These are phyloP conservation scores for Claviceps cyperi DNA, from an alignment of 2,329 filamentous ascomycete genomes.

Conservation along the genomic window DNA sequence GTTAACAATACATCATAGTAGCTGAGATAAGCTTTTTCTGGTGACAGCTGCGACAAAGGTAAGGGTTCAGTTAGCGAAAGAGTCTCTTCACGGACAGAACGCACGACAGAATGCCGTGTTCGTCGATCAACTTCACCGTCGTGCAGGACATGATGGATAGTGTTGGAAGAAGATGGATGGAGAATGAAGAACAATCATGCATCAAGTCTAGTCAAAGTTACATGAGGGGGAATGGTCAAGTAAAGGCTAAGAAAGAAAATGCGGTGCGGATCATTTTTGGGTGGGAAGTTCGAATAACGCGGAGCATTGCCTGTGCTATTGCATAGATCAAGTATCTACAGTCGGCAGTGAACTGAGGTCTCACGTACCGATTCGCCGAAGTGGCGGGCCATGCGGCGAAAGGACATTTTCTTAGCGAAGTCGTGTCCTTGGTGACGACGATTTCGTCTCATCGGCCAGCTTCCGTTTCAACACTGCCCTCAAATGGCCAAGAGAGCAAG, in stretches of 20 bases:
- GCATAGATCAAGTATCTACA: neutral
- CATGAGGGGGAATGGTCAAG: too few species aligned
- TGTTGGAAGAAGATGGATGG: too few species aligned
- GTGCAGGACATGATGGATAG: too few species aligned
- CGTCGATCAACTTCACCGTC: neutral
- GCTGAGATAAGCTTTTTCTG: conserved; percentile 24
- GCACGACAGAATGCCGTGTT: neutral
- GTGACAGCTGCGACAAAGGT: conserved; percentile 29
- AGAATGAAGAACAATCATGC: too few species aligned
- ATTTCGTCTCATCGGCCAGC: conserved; percentile 1
- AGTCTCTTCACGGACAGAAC: neutral
- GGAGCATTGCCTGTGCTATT: neutral
- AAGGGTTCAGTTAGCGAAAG: neutral
- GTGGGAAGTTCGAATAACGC: neutral
- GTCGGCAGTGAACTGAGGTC: neutral
- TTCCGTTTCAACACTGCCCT: conserved; percentile 1
- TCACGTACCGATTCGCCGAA: conserved; percentile 32
- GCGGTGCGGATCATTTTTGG: too few species aligned
- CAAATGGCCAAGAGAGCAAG: neutral
- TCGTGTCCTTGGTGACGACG: conserved; percentile 1
- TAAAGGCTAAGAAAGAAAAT: too few species aligned
- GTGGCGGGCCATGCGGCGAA: conserved; percentile 29
- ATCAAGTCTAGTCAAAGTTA: too few species aligned
- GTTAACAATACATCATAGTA: conserved; percentile 45
- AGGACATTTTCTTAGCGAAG: conserved; percentile 17